Evolutionary conservation across 768 basidiomycete species (phyloP), one percentile per base, ranked within the genome.

Genomic region (Brasilioporus rufonigricans): DNA sequence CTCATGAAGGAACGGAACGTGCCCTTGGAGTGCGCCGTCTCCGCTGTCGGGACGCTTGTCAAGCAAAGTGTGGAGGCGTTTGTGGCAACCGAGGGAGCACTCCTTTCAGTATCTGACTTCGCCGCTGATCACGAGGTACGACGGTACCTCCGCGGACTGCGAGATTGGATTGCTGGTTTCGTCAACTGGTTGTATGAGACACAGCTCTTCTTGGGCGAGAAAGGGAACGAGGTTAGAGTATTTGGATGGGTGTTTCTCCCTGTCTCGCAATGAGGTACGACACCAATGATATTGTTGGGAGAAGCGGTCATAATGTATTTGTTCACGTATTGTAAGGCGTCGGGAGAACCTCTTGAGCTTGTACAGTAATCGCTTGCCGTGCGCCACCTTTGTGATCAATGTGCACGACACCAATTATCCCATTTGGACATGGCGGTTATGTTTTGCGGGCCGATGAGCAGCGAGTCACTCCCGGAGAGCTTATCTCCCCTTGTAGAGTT

Each of bases 161-260:
- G 78, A 33, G 80, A 85, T 55, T 81, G 76, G 57, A 74, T 87
- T 36, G 73, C 77, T 3, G 85, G 85, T 9, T 74, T 72, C n/a
- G 60, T 82, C n/a, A 79, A 86, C 59, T 86, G 85, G 85, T 55
- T 76, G 33, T 87, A 86, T 59, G 83, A 86, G 67, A 84, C 80
- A 0, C 78, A 85, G 55, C 62, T 83, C 41, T 86, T 79, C 62
- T 79, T 87, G 46, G 82, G 81, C 33, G 75, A 76, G 46, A 79
- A 78, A 52, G 83, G 82, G 0, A 77, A 75, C 38, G 80, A 85
- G 64, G 80, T 85, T 33, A 73, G 80, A 60, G 73, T 74, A 4
- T 84, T 83, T 65, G 83, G 84, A 33, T 86, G 84, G 85, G 78
- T 85, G 1, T 85, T 84, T 59, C 60, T 84, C 50, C 68, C 69